Conservation (phyloP, 306 rosid genomes). For the Macrotyloma uniflorum region DNA sequence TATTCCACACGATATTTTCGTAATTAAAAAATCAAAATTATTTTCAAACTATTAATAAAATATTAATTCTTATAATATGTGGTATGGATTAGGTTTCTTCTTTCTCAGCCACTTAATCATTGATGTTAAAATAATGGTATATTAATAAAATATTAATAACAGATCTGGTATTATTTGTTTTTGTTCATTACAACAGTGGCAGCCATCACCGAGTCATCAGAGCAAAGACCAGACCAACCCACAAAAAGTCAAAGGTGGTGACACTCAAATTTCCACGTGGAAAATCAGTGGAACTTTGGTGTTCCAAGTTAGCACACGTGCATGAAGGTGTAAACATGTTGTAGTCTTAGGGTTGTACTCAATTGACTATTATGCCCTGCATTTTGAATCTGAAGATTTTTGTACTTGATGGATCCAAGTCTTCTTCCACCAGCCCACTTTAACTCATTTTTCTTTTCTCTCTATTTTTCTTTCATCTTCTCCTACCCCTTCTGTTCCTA, state of each 20-base stretch:
- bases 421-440: slow-evolving; percentile 47
- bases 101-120: not conserved
- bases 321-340: not conserved
- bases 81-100: too few species aligned
- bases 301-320: slow-evolving; percentile 24
- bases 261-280: not conserved
- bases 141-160: too few species aligned
- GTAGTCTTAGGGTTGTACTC: not conserved
- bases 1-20: too few species aligned
- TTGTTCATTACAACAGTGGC: not conserved
- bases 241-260: not conserved
- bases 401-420: not conserved
- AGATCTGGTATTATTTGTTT: not conserved
- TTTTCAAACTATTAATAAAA: too few species aligned
- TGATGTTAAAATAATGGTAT: not conserved
- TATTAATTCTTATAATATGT: too few species aligned
- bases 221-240: not conserved
- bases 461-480: not conserved
- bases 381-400: not conserved
- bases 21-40: too few species aligned
- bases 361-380: slow-evolving; percentile 28
- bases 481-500: slow-evolving; percentile 34
- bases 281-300: not conserved
- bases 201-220: not conserved
- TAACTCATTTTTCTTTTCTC: not conserved